phyloP scores from a whole-genome alignment of 345 rosid species.

The Eucalyptus guilfoylei region DNA sequence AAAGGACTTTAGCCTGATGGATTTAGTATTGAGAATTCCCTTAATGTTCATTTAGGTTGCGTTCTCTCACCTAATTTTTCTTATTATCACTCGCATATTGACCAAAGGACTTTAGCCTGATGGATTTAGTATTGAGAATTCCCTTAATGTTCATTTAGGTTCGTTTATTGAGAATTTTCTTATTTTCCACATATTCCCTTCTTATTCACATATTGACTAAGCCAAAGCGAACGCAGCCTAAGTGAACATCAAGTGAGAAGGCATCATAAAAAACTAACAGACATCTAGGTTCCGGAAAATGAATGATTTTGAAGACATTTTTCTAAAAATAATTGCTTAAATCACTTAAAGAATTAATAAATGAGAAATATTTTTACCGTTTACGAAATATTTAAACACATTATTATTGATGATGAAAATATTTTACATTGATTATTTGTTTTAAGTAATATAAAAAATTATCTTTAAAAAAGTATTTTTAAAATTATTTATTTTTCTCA shows the following conservation, averaged over 20 bases:
- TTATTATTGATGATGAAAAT: too few relatives aligned
- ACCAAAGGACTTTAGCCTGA: neutral
- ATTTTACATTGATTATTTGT: too few relatives aligned
- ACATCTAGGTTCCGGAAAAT: neutral
- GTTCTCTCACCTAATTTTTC: neutral
- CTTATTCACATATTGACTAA: neutral
- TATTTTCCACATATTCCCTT: too few relatives aligned
- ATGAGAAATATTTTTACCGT: fast-evolving
- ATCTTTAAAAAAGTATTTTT: too few relatives aligned
- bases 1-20: neutral
- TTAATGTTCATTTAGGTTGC: too few relatives aligned
- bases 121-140: neutral
- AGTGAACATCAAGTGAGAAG: neutral
- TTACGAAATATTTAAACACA: too few relatives aligned
- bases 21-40: neutral
- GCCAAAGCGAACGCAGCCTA: neutral
- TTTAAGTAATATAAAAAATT: neutral
- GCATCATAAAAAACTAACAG: too few relatives aligned
- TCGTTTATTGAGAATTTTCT: too few relatives aligned
- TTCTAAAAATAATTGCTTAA: neutral
- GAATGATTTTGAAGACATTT: neutral
- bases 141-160: neutral
- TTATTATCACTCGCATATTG: neutral
- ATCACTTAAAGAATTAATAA: neutral
- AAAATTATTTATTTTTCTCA: too few relatives aligned